Base-by-base conservation (phyloP, 768 basidiomycete genomes). In the Termitomyces heimii region DNA sequence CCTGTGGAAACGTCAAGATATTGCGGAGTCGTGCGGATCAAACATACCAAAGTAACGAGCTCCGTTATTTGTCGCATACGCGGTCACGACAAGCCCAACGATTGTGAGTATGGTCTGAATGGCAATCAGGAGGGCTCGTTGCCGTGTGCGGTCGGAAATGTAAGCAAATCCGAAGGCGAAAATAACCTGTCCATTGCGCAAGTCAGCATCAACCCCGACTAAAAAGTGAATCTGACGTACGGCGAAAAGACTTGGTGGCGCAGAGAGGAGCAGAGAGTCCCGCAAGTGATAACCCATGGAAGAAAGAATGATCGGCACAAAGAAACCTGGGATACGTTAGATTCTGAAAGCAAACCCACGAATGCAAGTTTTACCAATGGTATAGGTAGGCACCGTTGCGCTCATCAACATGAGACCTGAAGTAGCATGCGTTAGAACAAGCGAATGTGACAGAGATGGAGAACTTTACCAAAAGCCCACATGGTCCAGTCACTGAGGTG, bases 101-200 rank as follows among this genome's bases (percentile, higher is more conserved):
- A 75, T 68, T 5, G 66, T 68, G 28, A 75, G 63, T 3, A 72
- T 14, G 29, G 69, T 68, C 53, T 73, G 71, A 20, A 70, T 57
- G 2, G 60, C 67, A 31, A 77, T 65, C 64, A 71, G 71, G 4
- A 67, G 57, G 3, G 72, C 75, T 16, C 75, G 69, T 28, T 67
- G 62, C 46, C 64, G 67, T 16, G 70, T 72, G 57, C 65, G 71
- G 59, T 77, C 75, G n/a, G 73, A 69, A 29, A 75, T 55, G 66
- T 70, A 73, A 5, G 76, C 74, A 51, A 75, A 75, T 57, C 65
- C 60, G 54, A 70, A 75, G 55, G 66, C 66, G n/a, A 69, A 71
- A 26, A 71, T 57, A 14, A 72, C 70, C 72, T 75, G 53, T 31
- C 14, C 51, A 44, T 44, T 22, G 32, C 26, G 16, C 32, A 22